Conservation (phyloP, 2,329 filamentous ascomycete species). For the Pyrenophora graminea region DNA sequence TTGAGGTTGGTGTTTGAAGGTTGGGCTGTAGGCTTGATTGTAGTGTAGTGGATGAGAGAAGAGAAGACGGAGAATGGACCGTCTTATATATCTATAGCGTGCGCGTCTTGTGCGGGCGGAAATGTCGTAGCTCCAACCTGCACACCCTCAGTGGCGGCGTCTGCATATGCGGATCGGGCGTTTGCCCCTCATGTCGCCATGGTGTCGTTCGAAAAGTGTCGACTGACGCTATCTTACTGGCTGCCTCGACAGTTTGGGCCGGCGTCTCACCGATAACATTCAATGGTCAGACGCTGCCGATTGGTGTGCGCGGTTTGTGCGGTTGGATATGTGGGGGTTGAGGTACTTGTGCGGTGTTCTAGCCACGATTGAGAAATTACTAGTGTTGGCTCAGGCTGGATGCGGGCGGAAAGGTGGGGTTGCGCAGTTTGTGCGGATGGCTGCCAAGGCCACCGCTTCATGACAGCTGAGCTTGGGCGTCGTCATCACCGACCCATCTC, state of each 20-base stretch:
- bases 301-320: slow-evolving; percentile 7
- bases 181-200: slow-evolving; percentile 4
- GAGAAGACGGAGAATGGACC: background rate
- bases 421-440: slow-evolving; percentile 16
- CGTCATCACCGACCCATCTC: too few species aligned
- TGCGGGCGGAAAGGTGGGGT: slow-evolving; percentile 5
- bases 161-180: background rate
- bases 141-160: background rate
- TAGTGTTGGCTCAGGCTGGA: background rate
- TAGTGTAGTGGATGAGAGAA: background rate
- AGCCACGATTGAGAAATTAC: background rate
- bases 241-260: background rate
- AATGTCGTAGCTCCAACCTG: background rate
- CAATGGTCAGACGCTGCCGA: background rate
- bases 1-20: background rate
- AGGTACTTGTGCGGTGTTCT: slow-evolving; percentile 16
- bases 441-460: background rate
- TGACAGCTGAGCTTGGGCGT: background rate
- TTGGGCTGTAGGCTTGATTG: background rate
- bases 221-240: background rate
- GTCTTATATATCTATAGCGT: slow-evolving; percentile 21
- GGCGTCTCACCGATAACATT: background rate
- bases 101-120: slow-evolving; percentile 27
- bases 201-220: background rate
- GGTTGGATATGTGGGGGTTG: slow-evolving; percentile 3